A percentile compares a stretch with the other conserved stretches of the same genome.
Conservation (phyloP, 345 rosid genomes). For the Dimocarpus longan region DNA sequence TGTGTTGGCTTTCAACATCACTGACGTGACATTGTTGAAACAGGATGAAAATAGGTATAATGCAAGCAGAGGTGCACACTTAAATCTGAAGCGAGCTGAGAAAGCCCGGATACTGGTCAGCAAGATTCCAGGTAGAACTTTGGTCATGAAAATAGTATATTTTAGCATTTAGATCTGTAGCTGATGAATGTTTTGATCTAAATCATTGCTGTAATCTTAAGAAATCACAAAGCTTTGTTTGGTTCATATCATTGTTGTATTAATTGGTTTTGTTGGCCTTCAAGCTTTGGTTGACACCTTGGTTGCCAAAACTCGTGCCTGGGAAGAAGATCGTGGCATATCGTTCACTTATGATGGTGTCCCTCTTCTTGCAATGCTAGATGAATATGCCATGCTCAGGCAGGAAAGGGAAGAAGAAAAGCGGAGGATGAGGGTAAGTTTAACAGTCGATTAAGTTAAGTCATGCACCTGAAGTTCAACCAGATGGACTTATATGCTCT, state of each 20-base stretch:
- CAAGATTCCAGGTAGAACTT: conserved; percentile 86
- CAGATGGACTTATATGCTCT: background rate
- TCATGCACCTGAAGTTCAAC: no score
- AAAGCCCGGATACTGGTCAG: conserved; percentile 89
- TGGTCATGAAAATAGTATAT: background rate
- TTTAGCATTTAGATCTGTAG: background rate
- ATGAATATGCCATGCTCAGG: conserved; percentile 89
- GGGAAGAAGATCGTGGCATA: conserved; percentile 78
- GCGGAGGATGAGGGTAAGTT: conserved; percentile 68
- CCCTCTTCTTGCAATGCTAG: conserved; percentile 92
- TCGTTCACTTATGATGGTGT: conserved; percentile 87
- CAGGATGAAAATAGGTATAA: conserved; percentile 99
- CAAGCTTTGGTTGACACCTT: conserved; percentile 83
- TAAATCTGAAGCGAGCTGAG: conserved; percentile 99
- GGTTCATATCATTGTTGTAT: conserved; percentile 7
- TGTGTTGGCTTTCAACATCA: background rate
- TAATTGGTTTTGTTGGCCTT: conserved; percentile 18
- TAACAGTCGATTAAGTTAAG: background rate
- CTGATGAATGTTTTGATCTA: background rate
- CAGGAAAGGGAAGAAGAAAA: conserved; percentile 98
- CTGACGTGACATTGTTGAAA: conserved; percentile 25
- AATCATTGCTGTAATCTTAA: background rate
- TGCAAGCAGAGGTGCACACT: conserved; percentile 96
- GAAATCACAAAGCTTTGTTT: background rate
- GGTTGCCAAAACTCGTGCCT: conserved; percentile 77